Percentiles rank a stretch among this genome's conserved stretches.
These are phyloP conservation scores for Stachybotrys chartarum DNA, from an alignment of 2,329 filamentous ascomycete genomes.

Conservation along the genomic window DNA sequence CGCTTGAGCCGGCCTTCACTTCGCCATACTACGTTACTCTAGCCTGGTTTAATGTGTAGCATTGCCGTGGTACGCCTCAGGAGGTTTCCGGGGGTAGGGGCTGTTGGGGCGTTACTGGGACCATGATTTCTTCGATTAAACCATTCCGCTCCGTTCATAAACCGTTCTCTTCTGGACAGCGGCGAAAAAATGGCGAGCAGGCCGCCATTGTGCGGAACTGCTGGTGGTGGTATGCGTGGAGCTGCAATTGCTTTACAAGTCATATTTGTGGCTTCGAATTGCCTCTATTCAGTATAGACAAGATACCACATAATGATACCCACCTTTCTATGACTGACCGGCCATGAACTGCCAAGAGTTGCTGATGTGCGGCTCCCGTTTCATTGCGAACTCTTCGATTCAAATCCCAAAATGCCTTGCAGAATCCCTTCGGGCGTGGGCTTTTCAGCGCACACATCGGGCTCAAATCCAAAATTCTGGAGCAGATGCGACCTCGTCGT, in stretches of 20 bases:
- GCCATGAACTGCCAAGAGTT: no score
- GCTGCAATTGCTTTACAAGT: no score
- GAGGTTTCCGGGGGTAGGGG: no score
- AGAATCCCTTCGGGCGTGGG: slow-evolving; percentile 77
- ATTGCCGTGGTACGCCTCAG: no score
- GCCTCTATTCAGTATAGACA: neutral
- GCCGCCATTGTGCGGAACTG: neutral
- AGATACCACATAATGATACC: neutral
- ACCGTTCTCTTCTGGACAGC: neutral
- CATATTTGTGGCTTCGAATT: neutral
- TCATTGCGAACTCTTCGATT: neutral
- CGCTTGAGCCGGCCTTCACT: slow-evolving; percentile 14
- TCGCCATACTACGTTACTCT: no score
- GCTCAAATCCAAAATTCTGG: slow-evolving; percentile 56
- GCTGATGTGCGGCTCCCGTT: neutral
- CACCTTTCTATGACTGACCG: neutral
- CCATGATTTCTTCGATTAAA: no score
- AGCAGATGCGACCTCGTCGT: slow-evolving; percentile 75
- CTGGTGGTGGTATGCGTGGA: neutral
- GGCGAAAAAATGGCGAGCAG: neutral
- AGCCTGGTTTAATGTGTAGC: no score
- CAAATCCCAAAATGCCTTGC: slow-evolving; percentile 51
- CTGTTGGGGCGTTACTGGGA: no score
- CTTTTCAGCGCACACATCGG: slow-evolving; percentile 73
- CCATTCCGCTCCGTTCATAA: no score